Base-by-base conservation (phyloP, 2,329 filamentous ascomycete species). In the Aspergillus brasiliensis region DNA sequence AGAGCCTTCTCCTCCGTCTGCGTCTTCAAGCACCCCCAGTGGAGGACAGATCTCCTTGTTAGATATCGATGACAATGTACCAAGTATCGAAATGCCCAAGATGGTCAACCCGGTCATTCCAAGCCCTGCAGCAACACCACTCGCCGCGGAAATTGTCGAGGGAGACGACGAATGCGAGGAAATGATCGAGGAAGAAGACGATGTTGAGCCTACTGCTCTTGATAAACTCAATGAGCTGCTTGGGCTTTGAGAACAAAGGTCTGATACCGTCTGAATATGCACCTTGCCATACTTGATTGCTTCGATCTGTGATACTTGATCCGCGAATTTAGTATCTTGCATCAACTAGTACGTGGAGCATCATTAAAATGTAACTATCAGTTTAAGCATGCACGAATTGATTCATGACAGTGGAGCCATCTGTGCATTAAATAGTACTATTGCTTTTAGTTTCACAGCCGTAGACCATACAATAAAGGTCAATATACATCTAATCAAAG, bases 131-230 rank as follows among this genome's bases (percentile, higher is more conserved):
- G n/a, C 15, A 31, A n/a, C 25, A n/a, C 44, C 15, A n/a, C 11
- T 10, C 13, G 8, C 15, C 8, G 31, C 55, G 13, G 51, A 52
- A 21, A 49, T 19, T 25, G 17, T 21, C 23, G n/a, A 17, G 5
- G 46, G 31, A 15, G 21, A 52, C 8, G 19, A 17, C 15, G 19
- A 17, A 31, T 47, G 31, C 52, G 23, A 62, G 19, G 59, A 71
- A 8, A 65, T 71, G 6, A 57, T 71, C 11, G 69, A 73, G 53
- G 56, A 64, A 19, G 63, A 71, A 51, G 61, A 55, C 5, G 65
- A 65, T 42, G 8, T 69, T 31, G 67, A 71, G 51, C 65, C 68
- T 5, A 67, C 59, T 19, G 67, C 70, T 11, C 56, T 73, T n/a
- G 69, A 74, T 47, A 62, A 54, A 25, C 61, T 73, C 8, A 62